phyloP scores from a whole-genome alignment of 129 eudicot genomes.

The Tagetes erecta region DNA sequence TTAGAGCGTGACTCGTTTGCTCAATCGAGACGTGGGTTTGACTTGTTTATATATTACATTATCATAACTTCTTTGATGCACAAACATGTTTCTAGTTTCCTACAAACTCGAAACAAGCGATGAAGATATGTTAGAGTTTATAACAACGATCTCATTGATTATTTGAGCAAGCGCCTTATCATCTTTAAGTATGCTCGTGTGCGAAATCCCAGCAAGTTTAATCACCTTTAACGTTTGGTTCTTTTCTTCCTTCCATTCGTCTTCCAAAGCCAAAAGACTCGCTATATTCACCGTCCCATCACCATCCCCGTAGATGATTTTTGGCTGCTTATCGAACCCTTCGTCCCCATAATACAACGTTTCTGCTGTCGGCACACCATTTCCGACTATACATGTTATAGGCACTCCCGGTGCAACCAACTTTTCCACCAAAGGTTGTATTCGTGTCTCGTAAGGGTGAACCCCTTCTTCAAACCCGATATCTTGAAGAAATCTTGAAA shows the following conservation, averaged over 20 bases:
- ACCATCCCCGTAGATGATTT: slow-evolving; percentile 74
- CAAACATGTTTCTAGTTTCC: not conserved
- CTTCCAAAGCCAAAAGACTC: slow-evolving; percentile 65
- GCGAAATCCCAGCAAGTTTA: slow-evolving; percentile 61
- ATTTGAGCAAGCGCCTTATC: slow-evolving; percentile 41
- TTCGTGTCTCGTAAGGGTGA: slow-evolving; percentile 51
- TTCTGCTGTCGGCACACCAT: slow-evolving; percentile 62
- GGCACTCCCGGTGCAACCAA: slow-evolving; percentile 55
- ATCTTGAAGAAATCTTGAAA: slow-evolving; percentile 61
- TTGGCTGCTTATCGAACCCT: slow-evolving; percentile 80
- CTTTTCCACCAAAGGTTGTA: slow-evolving; percentile 56
- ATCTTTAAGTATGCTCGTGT: slow-evolving; percentile 55
- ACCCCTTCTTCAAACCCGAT: slow-evolving; percentile 70
- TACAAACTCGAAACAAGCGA: not conserved
- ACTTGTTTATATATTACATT: no score
- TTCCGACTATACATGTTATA: slow-evolving; percentile 74
- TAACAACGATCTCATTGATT: slow-evolving; percentile 34
- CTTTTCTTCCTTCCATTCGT: slow-evolving; percentile 42
- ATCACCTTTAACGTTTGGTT: slow-evolving; percentile 53
- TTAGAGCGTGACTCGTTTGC: no score
- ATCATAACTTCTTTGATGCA: not conserved
- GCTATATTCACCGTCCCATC: slow-evolving; percentile 91
- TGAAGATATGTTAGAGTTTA: slow-evolving; percentile 36
- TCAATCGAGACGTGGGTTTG: no score
- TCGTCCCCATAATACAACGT: slow-evolving; percentile 62